Conservation (phyloP, 345 rosid genomes). For the Psidium guajava region DNA sequence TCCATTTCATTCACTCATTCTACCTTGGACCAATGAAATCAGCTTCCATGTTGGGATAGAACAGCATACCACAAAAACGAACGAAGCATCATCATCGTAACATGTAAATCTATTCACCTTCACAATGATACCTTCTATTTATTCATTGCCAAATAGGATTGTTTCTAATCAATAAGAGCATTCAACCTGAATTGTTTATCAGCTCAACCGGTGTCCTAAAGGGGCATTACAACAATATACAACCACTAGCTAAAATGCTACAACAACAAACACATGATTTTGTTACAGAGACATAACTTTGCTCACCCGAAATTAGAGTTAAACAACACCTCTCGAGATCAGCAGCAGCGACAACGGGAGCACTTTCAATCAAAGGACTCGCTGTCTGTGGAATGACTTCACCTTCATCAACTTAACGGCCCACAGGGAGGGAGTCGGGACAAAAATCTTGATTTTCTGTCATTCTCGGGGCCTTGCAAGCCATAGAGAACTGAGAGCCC, state of each 20-base stretch:
- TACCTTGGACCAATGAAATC: background rate
- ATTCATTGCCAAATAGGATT: background rate
- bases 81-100: background rate
- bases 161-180: background rate
- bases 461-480: conserved; percentile 61
- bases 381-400: background rate
- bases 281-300: background rate
- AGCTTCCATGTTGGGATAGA: background rate
- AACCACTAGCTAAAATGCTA: background rate
- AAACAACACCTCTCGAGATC: background rate
- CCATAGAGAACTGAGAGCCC: conserved; percentile 78
- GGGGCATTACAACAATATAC: background rate
- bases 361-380: background rate
- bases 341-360: background rate
- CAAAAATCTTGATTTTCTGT: background rate
- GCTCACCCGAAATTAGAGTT: background rate
- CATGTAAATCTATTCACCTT: background rate
- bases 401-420: background rate
- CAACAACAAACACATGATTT: background rate
- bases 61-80: background rate
- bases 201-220: background rate
- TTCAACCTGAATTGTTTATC: background rate
- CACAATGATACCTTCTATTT: background rate
- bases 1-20: background rate
- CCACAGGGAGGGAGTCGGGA: background rate